Evolutionary conservation across 2,329 filamentous ascomycete species (phyloP).

Genomic region (Sporothrix globosa): DNA sequence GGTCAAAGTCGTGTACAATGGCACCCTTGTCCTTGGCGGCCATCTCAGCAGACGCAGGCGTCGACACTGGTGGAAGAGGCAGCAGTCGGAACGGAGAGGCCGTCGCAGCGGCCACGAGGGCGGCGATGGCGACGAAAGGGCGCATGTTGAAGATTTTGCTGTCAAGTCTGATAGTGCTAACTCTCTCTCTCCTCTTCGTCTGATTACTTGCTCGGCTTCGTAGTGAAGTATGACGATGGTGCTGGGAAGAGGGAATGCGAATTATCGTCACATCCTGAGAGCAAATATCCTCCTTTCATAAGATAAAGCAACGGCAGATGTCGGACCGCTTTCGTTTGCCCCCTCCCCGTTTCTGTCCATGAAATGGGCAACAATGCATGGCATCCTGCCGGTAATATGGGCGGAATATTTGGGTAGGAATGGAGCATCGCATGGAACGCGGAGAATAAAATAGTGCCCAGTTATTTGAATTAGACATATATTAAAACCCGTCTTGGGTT

Average conservation of each 20-base stretch:
- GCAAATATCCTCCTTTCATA: neutral
- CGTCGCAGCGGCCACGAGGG: neutral
- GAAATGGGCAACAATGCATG: neutral
- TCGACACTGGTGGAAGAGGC: neutral
- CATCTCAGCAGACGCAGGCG: neutral
- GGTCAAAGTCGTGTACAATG: neutral
- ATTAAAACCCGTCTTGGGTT: neutral
- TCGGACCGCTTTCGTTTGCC: neutral
- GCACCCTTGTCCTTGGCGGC: neutral
- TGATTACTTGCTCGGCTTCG: neutral
- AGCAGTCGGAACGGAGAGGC: constrained; percentile 6
- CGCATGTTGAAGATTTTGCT: neutral
- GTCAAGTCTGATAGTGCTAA: neutral
- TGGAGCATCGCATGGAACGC: neutral
- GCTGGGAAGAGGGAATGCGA: neutral
- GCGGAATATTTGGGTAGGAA: neutral
- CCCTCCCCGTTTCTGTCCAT: neutral
- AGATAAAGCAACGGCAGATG: neutral
- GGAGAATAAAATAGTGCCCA: neutral
- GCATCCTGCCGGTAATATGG: neutral
- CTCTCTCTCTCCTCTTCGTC: neutral
- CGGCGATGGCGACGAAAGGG: neutral
- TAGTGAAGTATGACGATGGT: neutral
- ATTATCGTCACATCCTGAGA: neutral
- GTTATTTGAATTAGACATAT: neutral